phyloP scores from a whole-genome alignment of 495 filamentous ascomycete genomes.

The Xylaria palmicola region DNA sequence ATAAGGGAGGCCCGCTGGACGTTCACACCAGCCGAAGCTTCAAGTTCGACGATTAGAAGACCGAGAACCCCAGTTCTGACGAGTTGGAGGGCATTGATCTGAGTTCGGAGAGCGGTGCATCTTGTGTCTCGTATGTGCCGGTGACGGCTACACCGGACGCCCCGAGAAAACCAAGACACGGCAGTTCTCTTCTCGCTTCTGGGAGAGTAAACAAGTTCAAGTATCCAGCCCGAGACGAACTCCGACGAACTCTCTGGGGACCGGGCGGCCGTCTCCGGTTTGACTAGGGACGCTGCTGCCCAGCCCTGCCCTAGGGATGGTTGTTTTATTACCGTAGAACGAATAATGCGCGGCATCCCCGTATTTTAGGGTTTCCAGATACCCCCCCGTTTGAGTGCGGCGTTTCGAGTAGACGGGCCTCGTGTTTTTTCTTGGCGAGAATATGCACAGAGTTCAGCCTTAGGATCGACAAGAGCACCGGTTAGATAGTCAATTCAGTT shows the following conservation, averaged over 20 bases:
- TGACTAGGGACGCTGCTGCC: not conserved
- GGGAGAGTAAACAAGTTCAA: not conserved
- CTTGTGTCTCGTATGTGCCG: not conserved
- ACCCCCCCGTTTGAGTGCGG: too few species aligned
- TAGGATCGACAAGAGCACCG: slow-evolving; percentile 7
- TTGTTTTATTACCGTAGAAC: too few species aligned
- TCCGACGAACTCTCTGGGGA: slow-evolving; percentile 6
- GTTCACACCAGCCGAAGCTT: slow-evolving; percentile 69
- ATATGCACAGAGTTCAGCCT: slow-evolving; percentile 11
- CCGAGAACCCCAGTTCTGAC: slow-evolving; percentile 7
- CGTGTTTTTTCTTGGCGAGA: too few species aligned
- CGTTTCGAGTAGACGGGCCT: too few species aligned
- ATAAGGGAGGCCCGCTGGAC: slow-evolving; percentile 82
- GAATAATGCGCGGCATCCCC: not conserved
- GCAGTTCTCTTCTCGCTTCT: not conserved
- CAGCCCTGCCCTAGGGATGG: too few species aligned
- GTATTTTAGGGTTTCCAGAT: not conserved
- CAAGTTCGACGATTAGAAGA: slow-evolving; percentile 78
- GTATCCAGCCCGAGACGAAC: not conserved
- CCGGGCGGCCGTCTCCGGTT: not conserved
- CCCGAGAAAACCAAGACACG: not conserved
- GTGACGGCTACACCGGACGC: not conserved
- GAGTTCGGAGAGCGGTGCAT: not conserved
- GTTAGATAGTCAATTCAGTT: slow-evolving; percentile 13
- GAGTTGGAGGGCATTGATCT: not conserved